phyloP scores from a whole-genome alignment of 345 rosid species.

The Psidium friedrichsthalianum region DNA sequence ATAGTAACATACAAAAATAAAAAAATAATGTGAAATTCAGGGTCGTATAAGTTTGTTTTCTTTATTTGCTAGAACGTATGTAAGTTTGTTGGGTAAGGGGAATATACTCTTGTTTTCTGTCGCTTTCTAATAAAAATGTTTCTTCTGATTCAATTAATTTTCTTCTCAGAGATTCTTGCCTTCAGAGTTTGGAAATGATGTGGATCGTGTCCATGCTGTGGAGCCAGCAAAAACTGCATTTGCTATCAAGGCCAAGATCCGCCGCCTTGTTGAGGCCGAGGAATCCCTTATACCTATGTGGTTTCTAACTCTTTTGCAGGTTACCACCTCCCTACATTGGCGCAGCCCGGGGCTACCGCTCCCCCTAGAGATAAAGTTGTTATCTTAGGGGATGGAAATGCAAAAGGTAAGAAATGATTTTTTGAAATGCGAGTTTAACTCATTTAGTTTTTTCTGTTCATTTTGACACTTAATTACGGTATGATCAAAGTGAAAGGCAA shows the following conservation, averaged over 20 bases:
- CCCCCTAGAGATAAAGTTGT: conserved; percentile 1
- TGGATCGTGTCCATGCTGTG: neutral
- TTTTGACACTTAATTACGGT: neutral
- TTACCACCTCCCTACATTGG: neutral
- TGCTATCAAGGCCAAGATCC: neutral
- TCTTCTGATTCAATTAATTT: neutral
- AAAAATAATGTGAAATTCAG: neutral
- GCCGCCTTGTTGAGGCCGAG: neutral
- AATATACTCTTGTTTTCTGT: neutral
- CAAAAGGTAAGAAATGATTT: neutral
- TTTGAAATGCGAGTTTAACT: neutral
- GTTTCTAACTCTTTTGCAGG: neutral
- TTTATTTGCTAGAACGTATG: neutral
- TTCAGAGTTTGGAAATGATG: conserved; percentile 1
- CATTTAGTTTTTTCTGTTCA: neutral
- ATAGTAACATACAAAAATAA: neutral
- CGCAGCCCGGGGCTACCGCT: neutral
- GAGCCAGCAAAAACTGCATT: neutral
- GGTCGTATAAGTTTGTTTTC: neutral
- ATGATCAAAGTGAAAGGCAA: neutral
- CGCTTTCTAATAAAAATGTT: neutral
- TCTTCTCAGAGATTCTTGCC: conserved; percentile 1
- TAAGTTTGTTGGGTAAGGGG: neutral
- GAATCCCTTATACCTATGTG: conserved; percentile 5
- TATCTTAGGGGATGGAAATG: conserved; percentile 6